A percentile compares a stretch with the other conserved stretches of the same genome.
phyloP scores from a whole-genome alignment of 1,139 yeast genomes.

The Torulaspora pretoriensis region DNA sequence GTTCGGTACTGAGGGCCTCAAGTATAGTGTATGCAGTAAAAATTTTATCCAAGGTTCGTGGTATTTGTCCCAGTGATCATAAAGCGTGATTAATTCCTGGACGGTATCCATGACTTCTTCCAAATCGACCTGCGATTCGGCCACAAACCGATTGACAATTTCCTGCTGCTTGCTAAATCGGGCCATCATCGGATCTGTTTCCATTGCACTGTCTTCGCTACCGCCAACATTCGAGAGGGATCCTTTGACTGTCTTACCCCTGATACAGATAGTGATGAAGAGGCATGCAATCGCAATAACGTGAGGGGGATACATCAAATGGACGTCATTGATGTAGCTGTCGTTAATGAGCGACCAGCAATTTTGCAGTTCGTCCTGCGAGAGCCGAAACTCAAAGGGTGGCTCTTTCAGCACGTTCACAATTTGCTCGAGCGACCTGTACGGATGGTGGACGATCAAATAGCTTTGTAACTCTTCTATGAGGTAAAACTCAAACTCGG shows the following conservation, averaged over 20 bases:
- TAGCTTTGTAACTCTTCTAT: conserved; percentile 85
- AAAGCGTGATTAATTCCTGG: conserved; percentile 74
- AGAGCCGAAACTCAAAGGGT: conserved; percentile 32
- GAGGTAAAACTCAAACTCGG: conserved; percentile 91
- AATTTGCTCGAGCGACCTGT: conserved; percentile 65
- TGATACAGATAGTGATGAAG: conserved; percentile 30
- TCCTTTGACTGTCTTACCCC: conserved; percentile 17
- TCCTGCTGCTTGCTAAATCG: conserved; percentile 20
- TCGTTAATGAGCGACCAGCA: conserved; percentile 91
- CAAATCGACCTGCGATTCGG: conserved; percentile 69
- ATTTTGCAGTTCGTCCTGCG: conserved; percentile 70
- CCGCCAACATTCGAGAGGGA: conserved; percentile 7
- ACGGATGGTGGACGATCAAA: conserved; percentile 84
- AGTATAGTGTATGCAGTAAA: conserved; percentile 33
- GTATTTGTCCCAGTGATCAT: conserved; percentile 80
- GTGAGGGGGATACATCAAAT: conserved; percentile 82
- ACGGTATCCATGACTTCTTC: conserved; percentile 74
- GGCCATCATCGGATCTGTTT: conserved; percentile 8
- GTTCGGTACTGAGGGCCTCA: conserved; percentile 17
- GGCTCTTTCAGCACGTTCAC: conserved; percentile 42
- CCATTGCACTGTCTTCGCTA: conserved; percentile 3
- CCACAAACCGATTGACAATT: conserved; percentile 58
- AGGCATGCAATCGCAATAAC: conserved; percentile 82
- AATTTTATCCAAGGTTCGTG: conserved; percentile 52
- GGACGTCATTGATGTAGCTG: conserved; percentile 81